These are phyloP conservation scores for Musa beccarii DNA, from an alignment of 176 grass and related monocot genomes.

Conservation along the genomic window DNA sequence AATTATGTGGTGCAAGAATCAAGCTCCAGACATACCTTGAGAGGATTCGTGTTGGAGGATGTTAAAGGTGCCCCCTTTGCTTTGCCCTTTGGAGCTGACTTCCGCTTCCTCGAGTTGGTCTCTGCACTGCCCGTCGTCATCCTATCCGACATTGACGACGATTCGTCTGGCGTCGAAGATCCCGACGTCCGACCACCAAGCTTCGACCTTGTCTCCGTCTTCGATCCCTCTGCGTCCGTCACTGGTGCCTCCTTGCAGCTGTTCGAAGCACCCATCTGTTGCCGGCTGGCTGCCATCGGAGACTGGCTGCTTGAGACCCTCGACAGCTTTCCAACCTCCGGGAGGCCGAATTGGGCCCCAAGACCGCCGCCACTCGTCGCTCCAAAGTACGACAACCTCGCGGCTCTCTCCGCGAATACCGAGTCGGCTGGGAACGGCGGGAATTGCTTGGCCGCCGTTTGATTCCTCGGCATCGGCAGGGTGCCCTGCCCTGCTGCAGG, in stretches of 20 bases:
- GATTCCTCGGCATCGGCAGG: background rate
- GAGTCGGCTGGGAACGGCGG: slow-evolving; percentile 7
- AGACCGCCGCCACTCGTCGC: background rate
- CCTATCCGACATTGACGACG: background rate
- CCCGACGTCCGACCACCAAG: slow-evolving; percentile 12
- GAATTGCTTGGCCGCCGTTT: background rate
- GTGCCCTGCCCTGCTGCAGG: background rate
- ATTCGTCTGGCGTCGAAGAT: slow-evolving; percentile 1
- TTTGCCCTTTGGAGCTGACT: slow-evolving; percentile 55
- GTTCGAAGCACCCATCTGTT: too few species aligned
- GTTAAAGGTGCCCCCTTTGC: slow-evolving; percentile 49
- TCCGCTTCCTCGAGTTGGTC: slow-evolving; percentile 42
- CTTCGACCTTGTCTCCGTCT: background rate
- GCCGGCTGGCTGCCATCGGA: slow-evolving; percentile 39
- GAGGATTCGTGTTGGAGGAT: slow-evolving; percentile 5
- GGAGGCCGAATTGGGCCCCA: background rate
- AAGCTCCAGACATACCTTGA: slow-evolving; percentile 21
- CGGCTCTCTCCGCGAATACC: background rate
- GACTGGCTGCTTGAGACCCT: slow-evolving; percentile 50
- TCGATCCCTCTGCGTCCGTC: background rate
- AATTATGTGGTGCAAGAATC: background rate
- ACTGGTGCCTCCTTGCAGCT: background rate
- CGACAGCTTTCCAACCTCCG: slow-evolving; percentile 26
- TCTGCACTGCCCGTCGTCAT: background rate
- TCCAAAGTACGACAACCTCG: slow-evolving; percentile 17